These are phyloP conservation scores for Pseudevernia furfuracea DNA, from an alignment of 495 filamentous ascomycete species.

Conservation along the genomic window DNA sequence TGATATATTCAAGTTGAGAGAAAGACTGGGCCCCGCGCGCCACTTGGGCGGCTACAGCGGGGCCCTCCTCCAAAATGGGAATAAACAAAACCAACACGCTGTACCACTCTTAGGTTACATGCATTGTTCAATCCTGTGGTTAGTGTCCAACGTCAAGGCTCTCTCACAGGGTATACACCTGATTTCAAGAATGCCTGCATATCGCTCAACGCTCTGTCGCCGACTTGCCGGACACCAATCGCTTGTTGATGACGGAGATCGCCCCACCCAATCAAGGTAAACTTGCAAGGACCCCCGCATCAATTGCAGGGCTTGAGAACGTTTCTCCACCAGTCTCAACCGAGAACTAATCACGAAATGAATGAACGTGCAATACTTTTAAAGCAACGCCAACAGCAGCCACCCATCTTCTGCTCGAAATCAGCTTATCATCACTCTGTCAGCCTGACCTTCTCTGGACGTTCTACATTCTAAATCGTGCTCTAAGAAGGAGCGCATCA, in stretches of 20 bases:
- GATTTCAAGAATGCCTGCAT: background rate
- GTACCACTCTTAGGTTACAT: background rate
- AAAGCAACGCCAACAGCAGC: background rate
- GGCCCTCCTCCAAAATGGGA: background rate
- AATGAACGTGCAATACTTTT: background rate
- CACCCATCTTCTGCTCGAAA: background rate
- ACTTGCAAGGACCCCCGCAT: background rate
- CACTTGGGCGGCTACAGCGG: slow-evolving; percentile 2
- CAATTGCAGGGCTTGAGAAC: background rate
- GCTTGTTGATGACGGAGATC: background rate
- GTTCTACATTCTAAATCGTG: background rate
- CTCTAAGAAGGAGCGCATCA: background rate
- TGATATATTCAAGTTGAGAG: background rate
- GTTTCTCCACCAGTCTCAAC: background rate
- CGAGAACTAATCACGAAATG: background rate
- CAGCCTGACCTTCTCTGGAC: background rate
- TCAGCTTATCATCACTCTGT: background rate
- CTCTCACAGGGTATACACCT: background rate
- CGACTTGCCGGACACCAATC: background rate
- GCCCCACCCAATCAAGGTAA: background rate
- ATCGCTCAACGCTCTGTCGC: background rate
- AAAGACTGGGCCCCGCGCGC: background rate
- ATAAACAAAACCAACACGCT: background rate
- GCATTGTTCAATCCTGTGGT: background rate
- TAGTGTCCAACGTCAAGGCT: background rate